phyloP scores from a whole-genome alignment of 352 stramenopile genomes.

The Discostella stelligera region DNA sequence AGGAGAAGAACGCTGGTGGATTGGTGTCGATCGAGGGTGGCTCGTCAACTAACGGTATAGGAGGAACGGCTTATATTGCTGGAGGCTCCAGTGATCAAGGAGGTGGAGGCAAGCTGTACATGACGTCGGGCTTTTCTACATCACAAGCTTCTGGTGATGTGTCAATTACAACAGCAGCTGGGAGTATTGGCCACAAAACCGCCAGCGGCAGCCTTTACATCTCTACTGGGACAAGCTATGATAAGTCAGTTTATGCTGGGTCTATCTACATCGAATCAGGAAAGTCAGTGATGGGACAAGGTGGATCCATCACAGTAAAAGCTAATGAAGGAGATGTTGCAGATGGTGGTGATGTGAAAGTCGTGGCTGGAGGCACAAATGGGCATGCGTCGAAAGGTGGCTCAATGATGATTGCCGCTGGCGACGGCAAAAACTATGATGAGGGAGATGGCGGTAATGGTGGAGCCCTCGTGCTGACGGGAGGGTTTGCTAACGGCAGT shows the following conservation, averaged over 20 bases:
- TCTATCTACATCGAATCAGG: constrained; percentile 70
- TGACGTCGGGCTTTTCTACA: constrained; percentile 79
- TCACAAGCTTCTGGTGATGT: constrained; percentile 22
- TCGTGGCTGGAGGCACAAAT: constrained; percentile 56
- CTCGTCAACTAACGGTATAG: constrained; percentile 12
- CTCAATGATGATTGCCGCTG: constrained; percentile 44
- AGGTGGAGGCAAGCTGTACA: constrained; percentile 75
- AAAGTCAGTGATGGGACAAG: constrained; percentile 47
- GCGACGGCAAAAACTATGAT: constrained; percentile 52
- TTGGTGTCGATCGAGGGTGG: no score
- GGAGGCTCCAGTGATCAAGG: constrained; percentile 79
- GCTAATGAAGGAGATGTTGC: constrained; percentile 50
- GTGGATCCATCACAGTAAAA: constrained; percentile 65
- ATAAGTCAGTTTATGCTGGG: constrained; percentile 54
- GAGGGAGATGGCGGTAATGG: constrained; percentile 71
- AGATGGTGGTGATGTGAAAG: constrained; percentile 54
- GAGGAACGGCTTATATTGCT: constrained; percentile 77
- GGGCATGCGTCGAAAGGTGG: constrained; percentile 45
- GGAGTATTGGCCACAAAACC: constrained; percentile 23
- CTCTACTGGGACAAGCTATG: constrained; percentile 69
- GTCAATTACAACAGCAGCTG: constrained; percentile 42
- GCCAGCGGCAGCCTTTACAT: constrained; percentile 60
- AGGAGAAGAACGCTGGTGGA: no score
- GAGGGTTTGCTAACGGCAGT: constrained; percentile 58
- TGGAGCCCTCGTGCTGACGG: constrained; percentile 52